Conservation (phyloP, 768 basidiomycete genomes). For the Suillus americanus region DNA sequence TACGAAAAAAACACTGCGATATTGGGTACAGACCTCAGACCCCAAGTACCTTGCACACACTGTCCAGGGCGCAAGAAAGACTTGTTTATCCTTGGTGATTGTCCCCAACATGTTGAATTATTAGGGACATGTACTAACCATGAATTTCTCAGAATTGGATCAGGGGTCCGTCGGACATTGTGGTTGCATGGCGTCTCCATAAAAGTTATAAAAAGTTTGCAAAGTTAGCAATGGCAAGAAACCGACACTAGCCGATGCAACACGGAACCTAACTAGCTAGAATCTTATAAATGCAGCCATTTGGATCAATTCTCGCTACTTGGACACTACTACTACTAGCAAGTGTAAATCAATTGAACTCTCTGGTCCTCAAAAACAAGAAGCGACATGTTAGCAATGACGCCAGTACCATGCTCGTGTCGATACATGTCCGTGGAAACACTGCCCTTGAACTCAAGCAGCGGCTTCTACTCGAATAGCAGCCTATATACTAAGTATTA, state of each 20-base stretch:
- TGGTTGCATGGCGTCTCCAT: neutral
- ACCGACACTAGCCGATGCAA: neutral
- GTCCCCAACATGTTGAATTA: neutral
- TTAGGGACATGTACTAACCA: neutral
- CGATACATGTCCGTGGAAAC: neutral
- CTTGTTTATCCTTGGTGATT: constrained; percentile 17
- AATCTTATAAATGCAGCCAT: no score
- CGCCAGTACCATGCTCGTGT: neutral
- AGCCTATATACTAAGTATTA: no score
- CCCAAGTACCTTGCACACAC: neutral
- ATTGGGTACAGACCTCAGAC: neutral
- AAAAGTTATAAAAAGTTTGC: neutral
- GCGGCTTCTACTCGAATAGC: no score
- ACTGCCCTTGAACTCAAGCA: neutral
- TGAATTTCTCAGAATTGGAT: neutral
- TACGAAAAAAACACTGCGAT: neutral
- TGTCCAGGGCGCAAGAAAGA: neutral
- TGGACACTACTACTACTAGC: neutral
- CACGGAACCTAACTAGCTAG: neutral
- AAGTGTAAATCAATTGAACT: neutral
- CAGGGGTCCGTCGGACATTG: neutral
- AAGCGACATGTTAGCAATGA: no score
- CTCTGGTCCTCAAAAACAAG: neutral
- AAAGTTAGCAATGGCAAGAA: no score
- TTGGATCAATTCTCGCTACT: neutral